Base-by-base conservation (phyloP, 2,329 filamentous ascomycete genomes). In the Fusarium abutilonis region DNA sequence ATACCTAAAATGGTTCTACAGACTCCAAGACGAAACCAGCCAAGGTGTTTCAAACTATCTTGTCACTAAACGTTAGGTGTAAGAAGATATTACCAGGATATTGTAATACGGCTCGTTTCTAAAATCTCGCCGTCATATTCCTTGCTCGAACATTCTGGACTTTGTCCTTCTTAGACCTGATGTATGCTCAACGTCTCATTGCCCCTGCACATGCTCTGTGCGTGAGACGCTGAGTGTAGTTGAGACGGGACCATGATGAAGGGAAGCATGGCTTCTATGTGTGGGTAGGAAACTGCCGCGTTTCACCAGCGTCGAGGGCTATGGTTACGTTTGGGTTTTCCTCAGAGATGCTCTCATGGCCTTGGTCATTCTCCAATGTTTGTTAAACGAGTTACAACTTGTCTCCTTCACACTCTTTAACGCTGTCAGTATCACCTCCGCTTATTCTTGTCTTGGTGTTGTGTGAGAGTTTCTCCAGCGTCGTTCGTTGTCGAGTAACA, bases 31-130 rank as follows among this genome's bases (percentile, higher is more conserved):
- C 52, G 57, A 59, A 14, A 38, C 50, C 56, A 52, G 52, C 36
- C 44, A 59, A 35, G 43, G 52, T 67, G 69, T 72, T 72, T 72
- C 68, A 72, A 52, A 53, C 40, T 39, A 67, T 70, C 63, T 70
- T 67, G 70, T 50, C 62, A 60, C 44, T 35, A 26, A 48, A 49
- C 55, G 38, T 28, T 36, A 32, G 54, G 44, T 52, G 51, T 53
- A 61, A 53, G 58, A 62, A 53, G 36, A 17, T 23, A 21, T 34
- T n/a, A 41, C 45, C 51, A 44, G 56, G 48, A 55, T 51, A 50
- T 42, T 7, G 48, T 50, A 41, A 35, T 43, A 44, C 26, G 26
- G 41, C 50, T 53, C 42, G 56, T 41, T 56, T 60, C 61, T 28
- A 34, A 19, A 49, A 47, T 32, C 28, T 36, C 39, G 41, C 28